Evolutionary conservation across 2,329 filamentous ascomycete genomes (phyloP).

Genomic region (Pyricularia pennisetigena): DNA sequence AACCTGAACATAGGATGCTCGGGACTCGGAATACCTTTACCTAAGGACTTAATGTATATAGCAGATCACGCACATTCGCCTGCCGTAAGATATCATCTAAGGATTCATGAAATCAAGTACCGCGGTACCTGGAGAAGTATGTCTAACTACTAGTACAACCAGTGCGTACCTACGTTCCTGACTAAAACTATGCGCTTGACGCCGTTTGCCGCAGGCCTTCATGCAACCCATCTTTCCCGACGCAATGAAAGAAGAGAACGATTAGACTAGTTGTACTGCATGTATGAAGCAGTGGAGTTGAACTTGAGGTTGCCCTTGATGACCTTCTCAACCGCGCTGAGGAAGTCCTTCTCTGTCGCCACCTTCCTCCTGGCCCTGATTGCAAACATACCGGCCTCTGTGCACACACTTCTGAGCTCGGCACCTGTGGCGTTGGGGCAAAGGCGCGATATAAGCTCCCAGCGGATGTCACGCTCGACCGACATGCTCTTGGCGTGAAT

Average conservation of each 20-base stretch:
- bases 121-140: background rate
- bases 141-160: background rate
- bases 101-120: background rate
- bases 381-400: slow-evolving; percentile 97
- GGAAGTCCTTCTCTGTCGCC: slow-evolving; percentile 96
- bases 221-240: background rate
- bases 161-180: background rate
- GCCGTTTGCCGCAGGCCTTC: background rate
- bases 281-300: slow-evolving; percentile 96
- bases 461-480: slow-evolving; percentile 95
- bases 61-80: background rate
- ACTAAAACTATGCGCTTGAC: background rate
- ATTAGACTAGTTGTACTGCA: slow-evolving; percentile 87
- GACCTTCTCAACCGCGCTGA: slow-evolving; percentile 97
- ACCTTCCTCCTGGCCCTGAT: slow-evolving; percentile 94
- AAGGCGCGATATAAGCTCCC: slow-evolving; percentile 94
- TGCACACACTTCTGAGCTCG: slow-evolving; percentile 91
- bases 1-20: background rate
- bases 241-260: background rate
- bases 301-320: slow-evolving; percentile 99
- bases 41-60: background rate
- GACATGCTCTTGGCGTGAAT: slow-evolving; percentile 99
- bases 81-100: background rate
- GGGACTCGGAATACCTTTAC: background rate
- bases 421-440: slow-evolving; percentile 97